Conservation (phyloP, 257 asterid species). For the Euphrasia confusa region DNA sequence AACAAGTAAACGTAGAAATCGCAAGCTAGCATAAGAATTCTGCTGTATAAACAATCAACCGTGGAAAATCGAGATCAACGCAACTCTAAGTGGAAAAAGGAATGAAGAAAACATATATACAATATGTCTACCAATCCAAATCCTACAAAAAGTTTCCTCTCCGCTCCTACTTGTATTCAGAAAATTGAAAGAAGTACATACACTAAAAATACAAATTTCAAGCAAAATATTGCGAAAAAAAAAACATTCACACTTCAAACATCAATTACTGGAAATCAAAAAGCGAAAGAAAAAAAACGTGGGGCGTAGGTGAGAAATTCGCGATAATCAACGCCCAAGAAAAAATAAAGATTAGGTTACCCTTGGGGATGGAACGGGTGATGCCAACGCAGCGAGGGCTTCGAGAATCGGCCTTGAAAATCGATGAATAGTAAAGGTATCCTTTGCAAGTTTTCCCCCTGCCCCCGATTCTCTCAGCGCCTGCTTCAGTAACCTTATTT, state of each 20-base stretch:
- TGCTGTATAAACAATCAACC: background rate
- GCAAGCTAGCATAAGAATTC: background rate
- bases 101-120: background rate
- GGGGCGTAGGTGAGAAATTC: background rate
- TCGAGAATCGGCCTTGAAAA: slow-evolving; percentile 53
- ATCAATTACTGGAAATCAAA: background rate
- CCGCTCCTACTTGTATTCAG: background rate
- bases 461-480: slow-evolving; percentile 14
- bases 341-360: background rate
- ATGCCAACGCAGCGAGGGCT: slow-evolving; percentile 84
- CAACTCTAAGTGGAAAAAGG: too few species aligned
- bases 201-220: background rate
- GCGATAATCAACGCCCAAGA: background rate
- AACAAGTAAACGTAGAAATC: background rate
- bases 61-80: background rate
- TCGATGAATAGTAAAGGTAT: slow-evolving; percentile 66
- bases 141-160: background rate
- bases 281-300: background rate
- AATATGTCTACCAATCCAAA: background rate
- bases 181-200: background rate
- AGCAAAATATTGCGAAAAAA: background rate
- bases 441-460: slow-evolving; percentile 82
- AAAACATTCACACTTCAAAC: slow-evolving; percentile 1
- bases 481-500: slow-evolving; percentile 19
- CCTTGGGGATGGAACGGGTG: slow-evolving; percentile 50